Evolutionary conservation across 2,329 filamentous ascomycete genomes (phyloP).

Genomic region (Monosporascus cannonballus): DNA sequence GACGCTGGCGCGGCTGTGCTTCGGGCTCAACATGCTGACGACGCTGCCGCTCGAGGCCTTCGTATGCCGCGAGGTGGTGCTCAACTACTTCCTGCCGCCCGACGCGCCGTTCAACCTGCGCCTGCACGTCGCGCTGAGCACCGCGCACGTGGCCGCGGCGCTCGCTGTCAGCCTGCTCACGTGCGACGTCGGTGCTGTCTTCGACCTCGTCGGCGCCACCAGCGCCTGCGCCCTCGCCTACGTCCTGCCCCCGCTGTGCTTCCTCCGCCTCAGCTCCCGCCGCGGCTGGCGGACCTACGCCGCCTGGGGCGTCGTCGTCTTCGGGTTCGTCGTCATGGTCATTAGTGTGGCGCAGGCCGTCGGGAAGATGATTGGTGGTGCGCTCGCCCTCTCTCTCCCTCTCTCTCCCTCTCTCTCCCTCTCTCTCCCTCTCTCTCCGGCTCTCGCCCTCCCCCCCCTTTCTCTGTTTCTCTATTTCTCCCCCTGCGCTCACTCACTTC

Average conservation of each 20-base stretch:
- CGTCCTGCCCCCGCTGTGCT: conserved; percentile 90
- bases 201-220: conserved; percentile 93
- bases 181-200: conserved; percentile 89
- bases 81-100: conserved; percentile 65
- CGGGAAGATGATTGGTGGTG: conserved; percentile 56
- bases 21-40: conserved; percentile 97
- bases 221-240: conserved; percentile 92
- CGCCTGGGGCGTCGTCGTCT: conserved; percentile 65
- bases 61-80: conserved; percentile 94
- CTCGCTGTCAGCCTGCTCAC: conserved; percentile 76
- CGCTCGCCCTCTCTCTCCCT: not conserved
- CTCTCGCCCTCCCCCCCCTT: not conserved
- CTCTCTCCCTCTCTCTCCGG: conserved; percentile 4
- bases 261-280: conserved; percentile 80
- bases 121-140: conserved; percentile 82
- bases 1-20: conserved; percentile 89
- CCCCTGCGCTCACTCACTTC: conserved; percentile 13
- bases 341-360: conserved; percentile 73
- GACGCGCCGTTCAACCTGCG: conserved; percentile 72
- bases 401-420: conserved; percentile 7
- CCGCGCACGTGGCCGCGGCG: conserved; percentile 70
- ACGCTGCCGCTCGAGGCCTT: conserved; percentile 95
- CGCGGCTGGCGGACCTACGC: conserved; percentile 68
- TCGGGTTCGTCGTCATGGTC: conserved; percentile 74
- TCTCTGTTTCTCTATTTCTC: conserved; percentile 5